Conservation (phyloP, 2,329 filamentous ascomycete genomes). For the Trichoderma sp. region DNA sequence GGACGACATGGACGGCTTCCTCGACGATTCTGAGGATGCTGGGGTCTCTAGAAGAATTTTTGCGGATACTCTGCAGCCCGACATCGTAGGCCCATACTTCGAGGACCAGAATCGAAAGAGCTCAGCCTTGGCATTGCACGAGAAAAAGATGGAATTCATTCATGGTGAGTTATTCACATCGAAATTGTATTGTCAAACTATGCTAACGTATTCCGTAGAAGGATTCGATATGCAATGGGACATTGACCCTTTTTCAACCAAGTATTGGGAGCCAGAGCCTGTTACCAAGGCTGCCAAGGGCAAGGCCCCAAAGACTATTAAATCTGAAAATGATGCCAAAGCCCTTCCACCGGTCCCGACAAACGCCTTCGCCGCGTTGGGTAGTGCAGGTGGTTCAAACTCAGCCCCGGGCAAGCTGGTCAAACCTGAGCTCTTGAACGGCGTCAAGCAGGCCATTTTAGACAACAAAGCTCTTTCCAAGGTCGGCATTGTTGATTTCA, state of each 20-base stretch:
- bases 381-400: constrained; percentile 29
- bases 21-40: constrained; percentile 82
- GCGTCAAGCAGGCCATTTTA: constrained; percentile 49
- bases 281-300: constrained; percentile 30
- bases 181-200: not conserved
- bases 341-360: constrained; percentile 43
- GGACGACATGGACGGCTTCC: constrained; percentile 87
- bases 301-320: constrained; percentile 16
- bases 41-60: constrained; percentile 59
- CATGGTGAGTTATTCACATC: constrained; percentile 56
- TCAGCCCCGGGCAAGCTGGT: constrained; percentile 40
- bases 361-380: constrained; percentile 46
- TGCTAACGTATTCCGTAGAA: constrained; percentile 42
- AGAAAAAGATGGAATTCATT: constrained; percentile 76
- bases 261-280: constrained; percentile 70
- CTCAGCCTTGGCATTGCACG: constrained; percentile 55
- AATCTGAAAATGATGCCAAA: constrained; percentile 31
- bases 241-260: constrained; percentile 83
- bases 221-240: constrained; percentile 52
- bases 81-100: constrained; percentile 83
- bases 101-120: constrained; percentile 60
- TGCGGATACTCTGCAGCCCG: constrained; percentile 73
- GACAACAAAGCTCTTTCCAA: constrained; percentile 48
- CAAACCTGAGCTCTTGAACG: constrained; percentile 46
- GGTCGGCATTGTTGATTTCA: constrained; percentile 47